These are phyloP conservation scores for Centrapalus pauciflorus DNA, from an alignment of 129 eudicot species.

Conservation along the genomic window DNA sequence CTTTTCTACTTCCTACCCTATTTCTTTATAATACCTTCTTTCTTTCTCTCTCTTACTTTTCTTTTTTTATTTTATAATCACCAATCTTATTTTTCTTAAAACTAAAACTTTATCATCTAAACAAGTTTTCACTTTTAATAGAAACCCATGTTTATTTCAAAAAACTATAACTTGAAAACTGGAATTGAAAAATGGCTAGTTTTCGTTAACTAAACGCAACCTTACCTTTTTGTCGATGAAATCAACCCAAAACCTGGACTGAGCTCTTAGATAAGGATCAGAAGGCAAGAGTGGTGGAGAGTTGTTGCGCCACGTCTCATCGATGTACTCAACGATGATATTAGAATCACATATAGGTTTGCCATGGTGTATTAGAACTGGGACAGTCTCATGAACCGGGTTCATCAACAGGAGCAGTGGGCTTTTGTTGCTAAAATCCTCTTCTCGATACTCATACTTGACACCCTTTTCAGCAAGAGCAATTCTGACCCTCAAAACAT, in stretches of 20 bases:
- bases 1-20: too few relatives aligned
- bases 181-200: too few relatives aligned
- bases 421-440: constrained; percentile 16
- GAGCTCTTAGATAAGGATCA: constrained; percentile 31
- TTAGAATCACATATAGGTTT: constrained; percentile 22
- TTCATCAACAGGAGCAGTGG: constrained; percentile 18
- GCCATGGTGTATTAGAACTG: constrained; percentile 26
- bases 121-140: too few relatives aligned
- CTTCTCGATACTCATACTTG: constrained; percentile 16
- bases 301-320: constrained; percentile 4
- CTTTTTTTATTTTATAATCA: too few relatives aligned
- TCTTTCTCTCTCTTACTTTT: too few relatives aligned
- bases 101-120: too few relatives aligned
- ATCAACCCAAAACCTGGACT: constrained; percentile 29
- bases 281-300: constrained; percentile 16
- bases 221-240: constrained; percentile 24
- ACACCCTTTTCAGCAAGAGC: constrained; percentile 28
- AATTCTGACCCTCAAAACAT: constrained; percentile 14
- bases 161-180: too few relatives aligned
- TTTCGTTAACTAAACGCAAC: too few relatives aligned
- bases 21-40: too few relatives aligned
- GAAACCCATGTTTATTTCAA: too few relatives aligned
- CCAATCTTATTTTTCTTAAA: too few relatives aligned
- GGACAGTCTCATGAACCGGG: constrained; percentile 29
- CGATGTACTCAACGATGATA: constrained; percentile 23